phyloP scores from a whole-genome alignment of 768 basidiomycete species.

The Suillus plorans region DNA sequence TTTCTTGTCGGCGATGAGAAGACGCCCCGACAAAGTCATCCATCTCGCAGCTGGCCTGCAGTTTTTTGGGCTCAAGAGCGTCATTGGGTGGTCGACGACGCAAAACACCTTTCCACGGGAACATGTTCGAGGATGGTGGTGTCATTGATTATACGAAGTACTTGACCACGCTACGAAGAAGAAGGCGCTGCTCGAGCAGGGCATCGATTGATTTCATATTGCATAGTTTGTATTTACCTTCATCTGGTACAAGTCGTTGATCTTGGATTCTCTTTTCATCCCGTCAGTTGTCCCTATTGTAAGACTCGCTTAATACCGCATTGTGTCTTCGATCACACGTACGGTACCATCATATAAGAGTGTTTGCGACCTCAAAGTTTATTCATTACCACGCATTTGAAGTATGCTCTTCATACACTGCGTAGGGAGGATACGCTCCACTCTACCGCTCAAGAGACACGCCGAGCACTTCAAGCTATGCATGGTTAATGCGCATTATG shows the following conservation, averaged over 20 bases:
- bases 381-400: too few species aligned
- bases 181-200: background rate
- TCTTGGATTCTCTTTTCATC: too few species aligned
- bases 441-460: too few species aligned
- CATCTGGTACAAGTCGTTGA: background rate
- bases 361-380: too few species aligned
- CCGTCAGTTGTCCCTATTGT: too few species aligned
- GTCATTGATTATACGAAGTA: background rate
- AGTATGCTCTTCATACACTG: too few species aligned
- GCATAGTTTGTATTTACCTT: background rate
- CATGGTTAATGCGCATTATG: too few species aligned
- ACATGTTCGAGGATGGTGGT: background rate
- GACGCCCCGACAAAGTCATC: background rate
- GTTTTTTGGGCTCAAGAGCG: constrained; percentile 17
- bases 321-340: too few species aligned
- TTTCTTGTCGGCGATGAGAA: background rate
- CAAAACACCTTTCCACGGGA: background rate
- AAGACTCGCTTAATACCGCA: too few species aligned
- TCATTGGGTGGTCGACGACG: constrained; percentile 13
- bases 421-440: too few species aligned
- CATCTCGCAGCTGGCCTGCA: constrained; percentile 7
- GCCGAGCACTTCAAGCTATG: too few species aligned
- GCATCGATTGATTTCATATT: background rate
- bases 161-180: background rate
- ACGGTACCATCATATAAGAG: too few species aligned